Evolutionary conservation across 192 early-diverging fungal species (phyloP).

Genomic region (Umbelopsis ramanniana): DNA sequence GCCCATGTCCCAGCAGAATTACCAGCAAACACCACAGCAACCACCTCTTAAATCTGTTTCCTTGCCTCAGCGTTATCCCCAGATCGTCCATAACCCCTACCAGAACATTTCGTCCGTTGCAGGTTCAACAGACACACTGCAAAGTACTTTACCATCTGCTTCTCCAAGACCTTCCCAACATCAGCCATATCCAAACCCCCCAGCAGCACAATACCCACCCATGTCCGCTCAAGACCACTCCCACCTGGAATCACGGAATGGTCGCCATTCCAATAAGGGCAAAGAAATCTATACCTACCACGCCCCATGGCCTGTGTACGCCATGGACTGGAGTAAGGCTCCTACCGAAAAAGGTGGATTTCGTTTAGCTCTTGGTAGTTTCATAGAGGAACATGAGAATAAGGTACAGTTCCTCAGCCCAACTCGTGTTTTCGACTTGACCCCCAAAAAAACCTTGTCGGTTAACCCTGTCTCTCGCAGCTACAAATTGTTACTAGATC

Average conservation of each 20-base stretch:
- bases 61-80: slow-evolving; percentile 8
- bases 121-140: slow-evolving; percentile 22
- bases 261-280: slow-evolving; percentile 18
- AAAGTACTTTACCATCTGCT: slow-evolving; percentile 19
- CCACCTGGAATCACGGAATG: slow-evolving; percentile 24
- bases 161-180: slow-evolving; percentile 5
- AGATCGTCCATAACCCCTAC: slow-evolving; percentile 18
- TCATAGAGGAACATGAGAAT: slow-evolving; percentile 74
- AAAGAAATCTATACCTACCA: slow-evolving; percentile 85
- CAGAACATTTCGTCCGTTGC: slow-evolving; percentile 23
- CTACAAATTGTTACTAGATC: slow-evolving; percentile 66
- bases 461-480: slow-evolving; percentile 35
- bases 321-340: slow-evolving; percentile 83
- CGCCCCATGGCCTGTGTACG: slow-evolving; percentile 87
- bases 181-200: not conserved
- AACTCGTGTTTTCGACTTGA: not conserved
- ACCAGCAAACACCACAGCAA: not conserved
- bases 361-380: slow-evolving; percentile 83
- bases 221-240: slow-evolving; percentile 20
- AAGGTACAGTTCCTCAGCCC: slow-evolving; percentile 45
- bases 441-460: not conserved
- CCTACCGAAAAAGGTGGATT: slow-evolving; percentile 69
- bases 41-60: slow-evolving; percentile 17
- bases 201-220: slow-evolving; percentile 21
- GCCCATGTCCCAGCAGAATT: slow-evolving; percentile 24